Conservation (phyloP, 176 grass and related monocot species). For the Ensete glaucum region DNA sequence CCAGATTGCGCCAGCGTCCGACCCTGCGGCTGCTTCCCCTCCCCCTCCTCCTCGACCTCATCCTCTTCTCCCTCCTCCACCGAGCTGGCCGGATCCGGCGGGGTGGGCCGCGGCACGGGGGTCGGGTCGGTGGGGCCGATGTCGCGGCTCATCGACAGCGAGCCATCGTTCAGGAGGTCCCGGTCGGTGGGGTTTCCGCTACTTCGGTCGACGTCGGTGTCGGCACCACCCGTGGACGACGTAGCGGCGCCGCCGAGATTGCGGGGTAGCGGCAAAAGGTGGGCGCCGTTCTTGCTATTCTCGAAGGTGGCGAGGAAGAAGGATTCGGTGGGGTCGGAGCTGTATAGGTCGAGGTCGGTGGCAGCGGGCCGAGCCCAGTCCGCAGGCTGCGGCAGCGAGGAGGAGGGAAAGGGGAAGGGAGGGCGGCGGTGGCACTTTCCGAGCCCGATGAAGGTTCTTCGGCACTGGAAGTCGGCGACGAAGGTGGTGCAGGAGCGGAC, state of each 20-base stretch:
- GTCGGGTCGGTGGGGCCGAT: background rate
- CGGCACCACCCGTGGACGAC: background rate
- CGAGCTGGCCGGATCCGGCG: background rate
- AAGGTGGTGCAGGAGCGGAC: slow-evolving; percentile 8
- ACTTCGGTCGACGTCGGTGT: slow-evolving; percentile 13
- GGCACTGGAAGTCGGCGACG: slow-evolving; percentile 50
- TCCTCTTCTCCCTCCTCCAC: slow-evolving; percentile 3
- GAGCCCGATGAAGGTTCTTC: slow-evolving; percentile 11
- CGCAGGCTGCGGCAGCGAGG: slow-evolving; percentile 15
- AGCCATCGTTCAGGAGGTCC: slow-evolving; percentile 38
- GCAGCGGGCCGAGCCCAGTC: slow-evolving; percentile 17
- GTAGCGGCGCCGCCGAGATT: background rate
- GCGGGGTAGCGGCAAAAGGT: slow-evolving; percentile 27
- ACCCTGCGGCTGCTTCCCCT: slow-evolving; percentile 29
- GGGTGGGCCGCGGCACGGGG: no score
- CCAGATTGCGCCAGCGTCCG: slow-evolving; percentile 55
- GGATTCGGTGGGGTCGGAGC: background rate
- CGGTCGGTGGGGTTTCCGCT: slow-evolving; percentile 40
- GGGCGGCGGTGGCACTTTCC: slow-evolving; percentile 59
- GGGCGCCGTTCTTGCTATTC: slow-evolving; percentile 36
- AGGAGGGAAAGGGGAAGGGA: slow-evolving; percentile 18
- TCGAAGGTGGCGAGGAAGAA: background rate
- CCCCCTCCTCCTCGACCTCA: slow-evolving; percentile 15
- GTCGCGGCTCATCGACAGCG: slow-evolving; percentile 37
- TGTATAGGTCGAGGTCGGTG: slow-evolving; percentile 60